These are phyloP conservation scores for Flaveria ramosissima DNA, from an alignment of 129 eudicot species.

Conservation along the genomic window DNA sequence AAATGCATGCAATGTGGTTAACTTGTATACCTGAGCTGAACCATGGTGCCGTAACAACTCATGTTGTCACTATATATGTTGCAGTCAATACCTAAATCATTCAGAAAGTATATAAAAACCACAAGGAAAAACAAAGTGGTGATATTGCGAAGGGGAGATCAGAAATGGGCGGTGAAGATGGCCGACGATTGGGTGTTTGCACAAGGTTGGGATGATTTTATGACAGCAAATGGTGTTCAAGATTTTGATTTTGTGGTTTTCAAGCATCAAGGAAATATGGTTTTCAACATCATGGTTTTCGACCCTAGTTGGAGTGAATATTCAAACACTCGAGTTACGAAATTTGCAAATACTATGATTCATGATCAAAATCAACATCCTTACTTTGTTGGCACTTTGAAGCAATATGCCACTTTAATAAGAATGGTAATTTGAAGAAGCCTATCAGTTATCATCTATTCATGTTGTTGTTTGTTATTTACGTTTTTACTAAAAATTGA, in stretches of 20 bases:
- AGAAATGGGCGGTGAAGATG: slow-evolving; percentile 31
- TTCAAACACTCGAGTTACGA: not conserved
- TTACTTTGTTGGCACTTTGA: slow-evolving; percentile 17
- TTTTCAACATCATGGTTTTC: slow-evolving; percentile 31
- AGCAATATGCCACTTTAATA: not conserved
- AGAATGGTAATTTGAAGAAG: not conserved
- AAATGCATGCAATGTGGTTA: too few relatives aligned
- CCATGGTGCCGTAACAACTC: too few relatives aligned
- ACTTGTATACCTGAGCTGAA: too few relatives aligned
- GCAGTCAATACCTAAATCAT: slow-evolving; percentile 28
- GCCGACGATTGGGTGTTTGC: slow-evolving; percentile 22
- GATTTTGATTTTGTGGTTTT: slow-evolving; percentile 37
- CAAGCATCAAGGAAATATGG: slow-evolving; percentile 23
- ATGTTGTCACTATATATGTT: not conserved
- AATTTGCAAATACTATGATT: not conserved
- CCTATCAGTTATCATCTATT: too few relatives aligned
- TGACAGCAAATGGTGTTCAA: slow-evolving; percentile 24
- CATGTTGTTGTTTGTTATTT: too few relatives aligned
- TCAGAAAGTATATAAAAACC: slow-evolving; percentile 15
- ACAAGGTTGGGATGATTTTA: slow-evolving; percentile 38
- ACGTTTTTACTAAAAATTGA: too few relatives aligned
- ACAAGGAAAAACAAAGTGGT: not conserved
- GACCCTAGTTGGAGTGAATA: slow-evolving; percentile 24
- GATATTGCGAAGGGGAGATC: slow-evolving; percentile 17
- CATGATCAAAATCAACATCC: slow-evolving; percentile 7